Base-by-base conservation (phyloP, 805 yeast species). In the Suhomyces kilbournensis region DNA sequence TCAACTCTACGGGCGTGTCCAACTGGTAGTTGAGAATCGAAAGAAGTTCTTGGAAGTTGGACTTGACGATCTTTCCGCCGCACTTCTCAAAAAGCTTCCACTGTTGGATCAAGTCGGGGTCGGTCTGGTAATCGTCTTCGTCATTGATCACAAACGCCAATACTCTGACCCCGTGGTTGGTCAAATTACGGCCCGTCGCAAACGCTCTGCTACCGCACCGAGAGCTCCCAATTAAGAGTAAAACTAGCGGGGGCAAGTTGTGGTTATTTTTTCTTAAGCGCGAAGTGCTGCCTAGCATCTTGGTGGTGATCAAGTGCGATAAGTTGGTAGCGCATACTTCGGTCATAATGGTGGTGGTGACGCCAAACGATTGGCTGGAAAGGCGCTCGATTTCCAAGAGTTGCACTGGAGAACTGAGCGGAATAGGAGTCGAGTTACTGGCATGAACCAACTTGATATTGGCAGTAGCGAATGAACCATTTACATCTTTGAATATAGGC, bases 341-440 rank as follows among this genome's bases (percentile, higher is more conserved):
- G 14, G 79, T 69, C 54, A 85, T 63, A 2, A 71, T 63, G 6
- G 74, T 67, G 1, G 81, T 61, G 12, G 83, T 67, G 3, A 83
- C 78, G 54, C 79, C 85, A 48, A 78, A 79, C 2, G 63, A 42
- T 12, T 82, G 86, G 3, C 72, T 62, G 9, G 85, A 64, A 5
- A 83, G 64, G 42, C 87, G 75, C 65, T 90, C 93, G 46, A 90
- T 80, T 56, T 90, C 96, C 7, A 86, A 71, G 51, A 90, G 68
- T 66, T 92, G 96, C 3, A 89, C 81, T 1, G 96, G 90, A 2
- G 92, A 81, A 14, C 91, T 86, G 50, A 83, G 70, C 2, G 89
- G 86, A 2, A 85, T 63, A 2, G 67, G 50, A n/a, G 65, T 69
- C 2, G 65, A 57, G 15, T 50, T 62, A 48, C 57, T 54, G 9